A percentile compares a stretch with the other conserved stretches of the same genome.
Evolutionary conservation across 129 eudicot species (phyloP).

Genomic region (Helianthus annuus): DNA sequence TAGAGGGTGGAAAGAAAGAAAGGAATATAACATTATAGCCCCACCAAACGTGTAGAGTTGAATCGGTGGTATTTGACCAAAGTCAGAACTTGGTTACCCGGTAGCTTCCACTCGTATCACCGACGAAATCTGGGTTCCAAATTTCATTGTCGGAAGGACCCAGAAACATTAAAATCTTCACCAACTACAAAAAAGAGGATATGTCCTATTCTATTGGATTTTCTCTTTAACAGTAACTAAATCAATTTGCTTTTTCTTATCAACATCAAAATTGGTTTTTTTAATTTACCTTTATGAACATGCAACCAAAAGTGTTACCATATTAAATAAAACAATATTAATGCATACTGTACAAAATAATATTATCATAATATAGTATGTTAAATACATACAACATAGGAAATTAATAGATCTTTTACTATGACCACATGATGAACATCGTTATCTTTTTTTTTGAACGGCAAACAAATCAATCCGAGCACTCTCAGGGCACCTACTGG

Average conservation of each 20-base stretch:
- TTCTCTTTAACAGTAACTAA: background rate
- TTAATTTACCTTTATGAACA: background rate
- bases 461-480: too few species aligned
- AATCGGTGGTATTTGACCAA: conserved; percentile 16
- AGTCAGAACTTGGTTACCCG: conserved; percentile 5
- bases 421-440: too few species aligned
- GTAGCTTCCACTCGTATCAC: conserved; percentile 34
- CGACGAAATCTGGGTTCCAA: conserved; percentile 28
- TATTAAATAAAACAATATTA: background rate
- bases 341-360: too few species aligned
- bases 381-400: too few species aligned
- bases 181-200: conserved; percentile 16
- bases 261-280: background rate
- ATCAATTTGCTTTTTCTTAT: conserved; percentile 2
- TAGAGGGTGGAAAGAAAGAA: background rate
- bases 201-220: conserved; percentile 5
- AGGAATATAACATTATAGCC: background rate
- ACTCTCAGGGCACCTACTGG: too few species aligned
- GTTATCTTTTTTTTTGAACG: too few species aligned
- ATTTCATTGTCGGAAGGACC: conserved; percentile 35
- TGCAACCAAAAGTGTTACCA: background rate
- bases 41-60: conserved; percentile 29
- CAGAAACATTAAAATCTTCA: conserved; percentile 26
- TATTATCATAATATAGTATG: too few species aligned
- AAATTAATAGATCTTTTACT: too few species aligned